These are phyloP conservation scores for Millerozyma miso DNA, from an alignment of 805 yeast species.

Conservation along the genomic window DNA sequence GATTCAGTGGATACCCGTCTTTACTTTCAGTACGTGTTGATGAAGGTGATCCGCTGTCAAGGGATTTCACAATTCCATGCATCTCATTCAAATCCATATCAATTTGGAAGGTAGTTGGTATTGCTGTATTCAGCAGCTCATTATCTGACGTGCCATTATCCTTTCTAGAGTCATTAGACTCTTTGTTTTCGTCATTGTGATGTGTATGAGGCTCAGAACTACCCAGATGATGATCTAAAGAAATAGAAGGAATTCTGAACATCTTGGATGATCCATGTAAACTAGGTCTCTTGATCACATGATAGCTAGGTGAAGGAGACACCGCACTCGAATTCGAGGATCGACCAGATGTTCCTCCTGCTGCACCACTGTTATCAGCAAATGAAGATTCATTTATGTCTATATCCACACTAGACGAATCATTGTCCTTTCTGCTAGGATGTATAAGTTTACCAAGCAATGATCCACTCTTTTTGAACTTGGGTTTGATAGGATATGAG, in stretches of 20 bases:
- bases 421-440: slow-evolving; percentile 29
- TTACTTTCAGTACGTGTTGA: not conserved
- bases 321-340: not conserved
- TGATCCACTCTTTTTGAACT: slow-evolving; percentile 34
- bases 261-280: slow-evolving; percentile 22
- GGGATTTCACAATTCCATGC: slow-evolving; percentile 44
- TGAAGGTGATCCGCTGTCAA: slow-evolving; percentile 1
- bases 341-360: not conserved
- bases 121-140: not conserved
- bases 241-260: slow-evolving; percentile 33
- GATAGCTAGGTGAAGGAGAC: not conserved
- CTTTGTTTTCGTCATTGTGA: slow-evolving; percentile 7
- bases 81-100: slow-evolving; percentile 49
- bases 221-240: slow-evolving; percentile 24
- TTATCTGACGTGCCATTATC: not conserved
- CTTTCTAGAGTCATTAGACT: not conserved
- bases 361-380: not conserved
- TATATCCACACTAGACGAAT: slow-evolving; percentile 6
- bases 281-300: slow-evolving; percentile 13
- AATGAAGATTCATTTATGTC: not conserved
- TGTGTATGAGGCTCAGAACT: slow-evolving; percentile 6
- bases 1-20: not conserved
- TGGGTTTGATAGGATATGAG: slow-evolving; percentile 47
- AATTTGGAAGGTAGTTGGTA: slow-evolving; percentile 26
- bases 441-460: slow-evolving; percentile 38